Base-by-base conservation (phyloP, 768 basidiomycete species). In the Paxillus rubicundulus region DNA sequence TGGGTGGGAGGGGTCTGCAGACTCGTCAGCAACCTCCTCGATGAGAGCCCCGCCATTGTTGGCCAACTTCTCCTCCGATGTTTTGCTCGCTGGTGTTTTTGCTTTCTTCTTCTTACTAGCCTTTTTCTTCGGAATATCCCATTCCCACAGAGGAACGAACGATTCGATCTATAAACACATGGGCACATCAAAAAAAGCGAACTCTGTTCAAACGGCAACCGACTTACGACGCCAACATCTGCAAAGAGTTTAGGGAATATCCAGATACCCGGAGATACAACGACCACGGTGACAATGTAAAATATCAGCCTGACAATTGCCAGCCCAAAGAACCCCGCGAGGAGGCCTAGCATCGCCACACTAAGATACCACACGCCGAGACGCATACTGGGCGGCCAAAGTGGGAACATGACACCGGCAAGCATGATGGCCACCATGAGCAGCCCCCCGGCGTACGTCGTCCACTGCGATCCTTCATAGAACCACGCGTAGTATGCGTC, bases 201-300 rank as follows among this genome's bases (percentile, higher is more conserved):
- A 13, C 36, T 47, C 41, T 45, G 41, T 44, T 55, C 37, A 50
- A 21, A 32, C 3, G 17, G 42, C 3, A 37, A 46, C 30, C 21
- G 33, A 85, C 96, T 72, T 68, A 99, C 97, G 65, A 98, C 96
- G 70, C 97, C 95, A 50, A 98, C 96, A 64, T 99, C 96, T 13
- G 96, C 97, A 59, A 99, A 98, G 30, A 99, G 74, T 66, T 96
- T 87, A 0, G 97, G 97, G 78, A 98, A 99, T 74, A 98, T 88
- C 97, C 97, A 99, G 44, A 99, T 97, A 39, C 95, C 97, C 13
- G 92, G 92, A 54, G 85, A 84, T 30, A 84, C 85, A 50, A 83
- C 83, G 63, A 98, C 71, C 58, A 95, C 68, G n/a, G 96, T 95
- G 63, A 94, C 82, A 70, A 95, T 80, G 72, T 93, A 98, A 75